Evolutionary conservation across 257 asterid genomes (phyloP), one percentile per base, ranked within the genome.

Genomic region (Fraxinus excelsior): DNA sequence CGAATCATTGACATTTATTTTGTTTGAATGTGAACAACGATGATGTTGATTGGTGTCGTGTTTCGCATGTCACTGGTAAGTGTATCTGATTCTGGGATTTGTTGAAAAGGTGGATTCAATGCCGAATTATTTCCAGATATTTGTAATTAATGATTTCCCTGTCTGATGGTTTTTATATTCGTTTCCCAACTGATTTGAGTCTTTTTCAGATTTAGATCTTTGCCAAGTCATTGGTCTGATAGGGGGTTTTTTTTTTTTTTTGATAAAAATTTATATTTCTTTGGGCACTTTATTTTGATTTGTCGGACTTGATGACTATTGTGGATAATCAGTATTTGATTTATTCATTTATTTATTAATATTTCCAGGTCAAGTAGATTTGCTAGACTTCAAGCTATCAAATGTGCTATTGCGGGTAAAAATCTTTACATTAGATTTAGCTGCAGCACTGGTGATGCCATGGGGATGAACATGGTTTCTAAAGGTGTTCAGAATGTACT

Each of bases 391-490:
- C 92, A 85, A 69, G 69, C 83, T 26, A 80, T 89, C 34, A 84
- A 86, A 49, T 89, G 94, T 76, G 86, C 90, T 1, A 74, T 89
- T 70, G 97, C 94, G 0, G 94, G 97, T 73, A 91, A 86, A 81
- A 91, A 91, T 73, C 89, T 91, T 14, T 91, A 86, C 81, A 84
- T 88, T 46, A 74, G 94, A 73, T 88, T 91, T 62, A 80, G 81
- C 84, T 91, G 94, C 81, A 79, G 88, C 74, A 89, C 97, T 1
- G 97, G 94, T 25, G 97, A 91, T 82, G 97, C 94, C 71, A 91
- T 91, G 96, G 96, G 96, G 76, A 91, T 91, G 96, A 91, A 91
- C 84, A 91, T 91, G 96, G 92, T 35, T 5, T 5, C 96, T 18
- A 91, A 91, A 80, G 92, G 92, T 28, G 96, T 91, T 68, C 94